Evolutionary conservation across 1,284 basidiomycete genomes (phyloP), one percentile per base, ranked within the genome.

Genomic region (Athelia sp.): DNA sequence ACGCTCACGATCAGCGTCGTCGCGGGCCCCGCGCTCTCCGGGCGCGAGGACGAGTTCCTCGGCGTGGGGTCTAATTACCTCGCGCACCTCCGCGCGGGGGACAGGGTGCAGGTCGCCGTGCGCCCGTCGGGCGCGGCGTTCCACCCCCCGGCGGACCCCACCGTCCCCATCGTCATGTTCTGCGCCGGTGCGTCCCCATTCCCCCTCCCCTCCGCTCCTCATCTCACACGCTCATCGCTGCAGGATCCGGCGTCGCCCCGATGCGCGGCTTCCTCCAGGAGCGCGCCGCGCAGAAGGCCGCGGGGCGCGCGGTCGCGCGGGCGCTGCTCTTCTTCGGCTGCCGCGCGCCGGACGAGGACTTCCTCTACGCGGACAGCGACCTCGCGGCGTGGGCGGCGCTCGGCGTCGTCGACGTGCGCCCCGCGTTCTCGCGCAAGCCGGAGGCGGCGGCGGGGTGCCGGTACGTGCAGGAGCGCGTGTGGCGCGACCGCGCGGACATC

Each of bases 231-330:
- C 6, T 29, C 6, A 6, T 29, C 13, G 6, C 13, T 4, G 6
- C 13, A 29, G 26, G 26, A 4, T 70, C 73, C 2, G 77, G 78
- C 0, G 54, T 80, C 19, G 73, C 78, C 6, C 77, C 78, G 1
- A 76, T 80, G 71, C 68, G 75, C 40, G 76, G 75, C 1, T 80
- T 80, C 64, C 64, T 80, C 35, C 73, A 77, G 56, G 77, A 79
- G 56, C 71, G 76, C n/a, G 75, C 75, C 15, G 61, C 69, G 52
- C 75, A 78, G 61, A 72, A 70, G 58, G 58, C 62, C 43, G 68
- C 72, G 3, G 76, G 76, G 0, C 62, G 75, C 15, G 63, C 69
- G 18, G 70, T 78, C 13, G 74, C 70, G 19, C 62, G 64, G 48
- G 68, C 66, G 26, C 56, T 77, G 32, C 61, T 79, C 43, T 79